These are phyloP conservation scores for Globisporangium viniferum DNA, from an alignment of 352 stramenopile species.

Conservation along the genomic window DNA sequence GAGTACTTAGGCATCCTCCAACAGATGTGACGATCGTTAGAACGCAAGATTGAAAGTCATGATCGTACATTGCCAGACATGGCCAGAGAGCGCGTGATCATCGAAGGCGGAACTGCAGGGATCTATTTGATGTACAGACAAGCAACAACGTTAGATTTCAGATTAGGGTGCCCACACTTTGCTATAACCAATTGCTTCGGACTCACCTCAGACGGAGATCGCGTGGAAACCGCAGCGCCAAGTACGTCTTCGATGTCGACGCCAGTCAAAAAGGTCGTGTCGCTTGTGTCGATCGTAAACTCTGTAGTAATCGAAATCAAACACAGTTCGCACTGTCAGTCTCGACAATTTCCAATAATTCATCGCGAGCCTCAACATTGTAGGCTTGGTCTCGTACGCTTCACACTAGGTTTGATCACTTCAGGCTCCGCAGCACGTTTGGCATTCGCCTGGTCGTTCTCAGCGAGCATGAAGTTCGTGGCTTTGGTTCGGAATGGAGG, in stretches of 20 bases:
- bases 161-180: too few species aligned
- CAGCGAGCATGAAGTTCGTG: constrained; percentile 37
- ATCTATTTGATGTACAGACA: constrained; percentile 18
- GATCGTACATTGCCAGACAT: constrained; percentile 21
- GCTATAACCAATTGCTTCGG: not conserved
- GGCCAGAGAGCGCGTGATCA: constrained; percentile 53
- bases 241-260: constrained; percentile 69
- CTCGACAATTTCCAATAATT: not conserved
- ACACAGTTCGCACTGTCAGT: not conserved
- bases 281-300: constrained; percentile 37
- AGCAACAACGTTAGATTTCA: not conserved
- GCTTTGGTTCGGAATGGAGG: constrained; percentile 49
- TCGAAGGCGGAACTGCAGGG: constrained; percentile 44
- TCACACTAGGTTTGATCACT: constrained; percentile 2
- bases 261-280: constrained; percentile 76
- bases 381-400: constrained; percentile 13
- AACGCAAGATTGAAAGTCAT: not conserved
- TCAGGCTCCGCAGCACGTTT: constrained; percentile 15
- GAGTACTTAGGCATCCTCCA: not conserved
- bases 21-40: not conserved
- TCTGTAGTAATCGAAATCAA: constrained; percentile 1
- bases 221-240: constrained; percentile 15
- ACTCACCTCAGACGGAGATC: constrained; percentile 29
- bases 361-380: not conserved
- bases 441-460: constrained; percentile 24